phyloP scores from a whole-genome alignment of 2,329 filamentous ascomycete species.

The Arthrinium puccinioides region DNA sequence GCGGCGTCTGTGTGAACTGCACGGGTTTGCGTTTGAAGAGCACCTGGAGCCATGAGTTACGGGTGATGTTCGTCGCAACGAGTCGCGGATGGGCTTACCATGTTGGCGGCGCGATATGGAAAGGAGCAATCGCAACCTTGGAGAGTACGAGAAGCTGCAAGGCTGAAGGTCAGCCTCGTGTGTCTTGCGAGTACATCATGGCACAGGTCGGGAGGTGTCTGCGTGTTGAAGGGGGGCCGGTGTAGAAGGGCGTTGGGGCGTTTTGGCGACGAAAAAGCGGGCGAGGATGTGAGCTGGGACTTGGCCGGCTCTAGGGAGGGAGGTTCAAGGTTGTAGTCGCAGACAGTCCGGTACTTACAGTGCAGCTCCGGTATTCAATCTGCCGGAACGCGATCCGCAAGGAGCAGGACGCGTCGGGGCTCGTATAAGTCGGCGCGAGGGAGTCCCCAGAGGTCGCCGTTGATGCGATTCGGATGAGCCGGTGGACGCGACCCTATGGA shows the following conservation, averaged over 20 bases:
- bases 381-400: slow-evolving; percentile 1
- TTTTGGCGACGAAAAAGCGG: slow-evolving; percentile 4
- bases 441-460: no score
- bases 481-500: no score
- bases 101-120: slow-evolving; percentile 7
- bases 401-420: slow-evolving; percentile 1
- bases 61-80: slow-evolving; percentile 16
- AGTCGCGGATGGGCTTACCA: slow-evolving; percentile 1
- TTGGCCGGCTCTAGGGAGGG: no score
- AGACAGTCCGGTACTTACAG: no score
- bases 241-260: slow-evolving; percentile 19
- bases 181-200: slow-evolving; percentile 12
- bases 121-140: slow-evolving; percentile 6
- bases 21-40: slow-evolving; percentile 95
- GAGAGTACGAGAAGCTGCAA: slow-evolving; percentile 28
- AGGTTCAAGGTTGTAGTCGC: no score
- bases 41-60: slow-evolving; percentile 51
- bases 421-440: slow-evolving; percentile 3
- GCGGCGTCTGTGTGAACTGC: slow-evolving; percentile 65
- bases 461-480: no score
- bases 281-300: no score
- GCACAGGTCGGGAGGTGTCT: not conserved
- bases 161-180: slow-evolving; percentile 31
- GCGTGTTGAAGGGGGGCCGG: slow-evolving; percentile 6
- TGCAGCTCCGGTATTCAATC: no score